Evolutionary conservation across 148 eudicot species (phyloP).

Genomic region (Dysphania ambrosioides): DNA sequence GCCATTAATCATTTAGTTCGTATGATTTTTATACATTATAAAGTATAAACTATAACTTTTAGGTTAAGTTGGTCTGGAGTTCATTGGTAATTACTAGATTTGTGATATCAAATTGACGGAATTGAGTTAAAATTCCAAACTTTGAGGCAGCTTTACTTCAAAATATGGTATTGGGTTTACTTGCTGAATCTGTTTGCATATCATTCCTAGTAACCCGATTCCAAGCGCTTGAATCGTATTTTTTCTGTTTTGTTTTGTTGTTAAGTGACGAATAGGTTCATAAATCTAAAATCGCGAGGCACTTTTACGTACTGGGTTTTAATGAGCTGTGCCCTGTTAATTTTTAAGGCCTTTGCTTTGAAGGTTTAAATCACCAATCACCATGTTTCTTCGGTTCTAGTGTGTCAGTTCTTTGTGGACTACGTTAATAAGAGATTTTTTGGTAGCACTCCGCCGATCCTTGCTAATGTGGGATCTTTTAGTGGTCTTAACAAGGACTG

Average conservation of each 20-base stretch:
- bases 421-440: too few species aligned
- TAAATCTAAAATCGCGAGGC: too few species aligned
- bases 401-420: background rate
- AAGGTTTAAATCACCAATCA: background rate
- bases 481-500: background rate
- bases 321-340: background rate
- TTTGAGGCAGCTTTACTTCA: background rate
- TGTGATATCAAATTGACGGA: background rate
- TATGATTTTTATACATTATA: too few species aligned
- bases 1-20: too few species aligned
- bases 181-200: too few species aligned
- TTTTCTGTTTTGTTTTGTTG: too few species aligned
- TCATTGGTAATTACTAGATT: background rate
- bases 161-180: background rate
- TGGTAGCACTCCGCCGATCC: background rate
- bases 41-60: too few species aligned
- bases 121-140: background rate
- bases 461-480: background rate
- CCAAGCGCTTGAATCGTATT: too few species aligned
- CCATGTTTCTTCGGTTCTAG: background rate
- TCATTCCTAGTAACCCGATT: too few species aligned
- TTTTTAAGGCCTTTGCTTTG: too few species aligned
- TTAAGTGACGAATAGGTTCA: too few species aligned
- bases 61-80: background rate
- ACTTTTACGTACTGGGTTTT: too few species aligned